phyloP scores from a whole-genome alignment of 2,329 filamentous ascomycete genomes.

The Colletotrichum camelliae region DNA sequence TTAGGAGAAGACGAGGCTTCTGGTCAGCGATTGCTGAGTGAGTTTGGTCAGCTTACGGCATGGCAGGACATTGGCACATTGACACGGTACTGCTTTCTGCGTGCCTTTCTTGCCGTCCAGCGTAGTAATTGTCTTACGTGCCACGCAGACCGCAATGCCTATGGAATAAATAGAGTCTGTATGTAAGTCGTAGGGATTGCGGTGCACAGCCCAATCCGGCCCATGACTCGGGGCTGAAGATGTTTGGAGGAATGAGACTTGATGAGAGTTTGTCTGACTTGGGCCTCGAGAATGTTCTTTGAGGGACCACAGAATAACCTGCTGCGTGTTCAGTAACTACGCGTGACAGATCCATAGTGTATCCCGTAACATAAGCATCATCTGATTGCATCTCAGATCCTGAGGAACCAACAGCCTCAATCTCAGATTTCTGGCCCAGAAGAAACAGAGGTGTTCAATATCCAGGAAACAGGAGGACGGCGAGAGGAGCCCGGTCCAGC shows the following conservation, averaged over 20 bases:
- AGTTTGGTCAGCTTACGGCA: not conserved
- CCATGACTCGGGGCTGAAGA: not conserved
- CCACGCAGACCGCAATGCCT: not conserved
- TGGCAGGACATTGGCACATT: not conserved
- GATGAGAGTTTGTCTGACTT: not conserved
- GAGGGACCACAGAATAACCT: not conserved
- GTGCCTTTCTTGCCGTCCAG: not conserved
- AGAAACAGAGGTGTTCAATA: not conserved
- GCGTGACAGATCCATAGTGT: not conserved
- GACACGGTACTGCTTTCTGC: not conserved
- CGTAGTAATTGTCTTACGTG: not conserved
- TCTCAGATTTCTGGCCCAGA: not conserved
- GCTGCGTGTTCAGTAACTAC: not conserved
- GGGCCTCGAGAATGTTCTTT: not conserved
- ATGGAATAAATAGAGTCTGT: not conserved
- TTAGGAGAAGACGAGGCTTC: not conserved
- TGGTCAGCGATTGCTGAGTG: not conserved
- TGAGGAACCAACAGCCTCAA: not conserved
- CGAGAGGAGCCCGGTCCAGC: not conserved
- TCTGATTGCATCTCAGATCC: not conserved
- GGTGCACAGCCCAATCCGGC: not conserved
- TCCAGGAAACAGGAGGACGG: slow-evolving; percentile 11
- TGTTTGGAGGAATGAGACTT: not conserved
- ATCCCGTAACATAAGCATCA: not conserved
- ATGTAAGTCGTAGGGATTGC: not conserved